Percentiles rank a stretch among this genome's conserved stretches.
Evolutionary conservation across 768 basidiomycete genomes (phyloP).

Genomic region (Podaxis mareebaensis): DNA sequence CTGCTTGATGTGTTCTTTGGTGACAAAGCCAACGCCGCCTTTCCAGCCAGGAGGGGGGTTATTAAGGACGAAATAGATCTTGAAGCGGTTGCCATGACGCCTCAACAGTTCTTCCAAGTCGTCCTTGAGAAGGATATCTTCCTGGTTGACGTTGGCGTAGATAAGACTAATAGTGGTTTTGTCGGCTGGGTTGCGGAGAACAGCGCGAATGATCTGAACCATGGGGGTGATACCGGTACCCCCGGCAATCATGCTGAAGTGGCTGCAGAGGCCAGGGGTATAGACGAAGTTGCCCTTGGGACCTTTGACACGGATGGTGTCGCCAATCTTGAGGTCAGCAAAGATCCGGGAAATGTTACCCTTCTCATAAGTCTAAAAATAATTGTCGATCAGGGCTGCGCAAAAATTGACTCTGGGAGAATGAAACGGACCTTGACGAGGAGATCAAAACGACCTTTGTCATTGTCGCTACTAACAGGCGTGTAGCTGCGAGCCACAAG

Average conservation of each 20-base stretch:
- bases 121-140: slow-evolving; percentile 89
- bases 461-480: slow-evolving; percentile 91
- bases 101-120: slow-evolving; percentile 82
- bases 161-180: slow-evolving; percentile 82
- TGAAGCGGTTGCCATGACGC: slow-evolving; percentile 59
- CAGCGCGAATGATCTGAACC: slow-evolving; percentile 97
- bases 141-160: slow-evolving; percentile 92
- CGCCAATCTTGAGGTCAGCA: slow-evolving; percentile 79
- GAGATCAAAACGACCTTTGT: slow-evolving; percentile 92
- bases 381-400: slow-evolving; percentile 8
- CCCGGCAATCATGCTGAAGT: slow-evolving; percentile 96
- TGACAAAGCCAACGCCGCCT: slow-evolving; percentile 90
- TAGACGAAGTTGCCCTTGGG: slow-evolving; percentile 97
- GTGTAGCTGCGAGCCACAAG: slow-evolving; percentile 91
- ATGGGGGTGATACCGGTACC: slow-evolving; percentile 99
- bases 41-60: slow-evolving; percentile 88
- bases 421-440: slow-evolving; percentile 79
- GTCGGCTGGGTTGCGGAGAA: slow-evolving; percentile 87
- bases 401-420: slow-evolving; percentile 2
- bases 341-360: slow-evolving; percentile 95
- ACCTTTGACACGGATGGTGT: slow-evolving; percentile 89
- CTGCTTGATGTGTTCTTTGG: slow-evolving; percentile 86
- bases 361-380: slow-evolving; percentile 84
- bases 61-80: slow-evolving; percentile 90
- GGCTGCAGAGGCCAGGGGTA: slow-evolving; percentile 63